Percentiles rank a stretch among this genome's conserved stretches.
phyloP scores from a whole-genome alignment of 2,329 filamentous ascomycete species.

The Penicillium sclerotiorum region DNA sequence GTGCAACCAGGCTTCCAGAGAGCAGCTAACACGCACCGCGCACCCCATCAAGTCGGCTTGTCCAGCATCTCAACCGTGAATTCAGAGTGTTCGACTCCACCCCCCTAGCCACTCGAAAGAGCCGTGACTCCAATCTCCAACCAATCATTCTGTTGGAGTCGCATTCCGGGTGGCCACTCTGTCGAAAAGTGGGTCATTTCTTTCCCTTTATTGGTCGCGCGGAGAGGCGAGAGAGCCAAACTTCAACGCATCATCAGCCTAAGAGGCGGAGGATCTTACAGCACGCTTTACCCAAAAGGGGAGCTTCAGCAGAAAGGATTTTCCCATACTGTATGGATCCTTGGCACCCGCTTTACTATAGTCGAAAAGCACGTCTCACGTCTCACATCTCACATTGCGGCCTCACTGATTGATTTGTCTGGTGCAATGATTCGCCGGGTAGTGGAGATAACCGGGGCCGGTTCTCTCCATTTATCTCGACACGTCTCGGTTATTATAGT shows the following conservation, averaged over 20 bases:
- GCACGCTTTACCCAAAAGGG: conserved; percentile 35
- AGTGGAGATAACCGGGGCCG: too few relatives aligned
- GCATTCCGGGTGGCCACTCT: conserved; percentile 14
- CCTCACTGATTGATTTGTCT: background rate
- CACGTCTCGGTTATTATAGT: too few relatives aligned
- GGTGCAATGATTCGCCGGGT: conserved; percentile 2
- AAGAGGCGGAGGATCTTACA: conserved; percentile 12
- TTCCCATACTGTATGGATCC: conserved; percentile 4
- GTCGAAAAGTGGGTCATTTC: conserved; percentile 7
- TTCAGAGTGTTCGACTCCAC: conserved; percentile 10
- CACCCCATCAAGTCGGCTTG: background rate
- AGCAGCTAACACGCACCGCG: background rate
- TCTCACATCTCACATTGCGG: background rate
- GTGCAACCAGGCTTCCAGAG: conserved; percentile 3
- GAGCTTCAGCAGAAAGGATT: conserved; percentile 38
- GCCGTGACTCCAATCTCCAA: conserved; percentile 11
- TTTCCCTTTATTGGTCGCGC: conserved; percentile 16
- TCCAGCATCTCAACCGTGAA: conserved; percentile 12
- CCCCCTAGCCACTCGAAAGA: conserved; percentile 17
- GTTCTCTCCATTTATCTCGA: too few relatives aligned
- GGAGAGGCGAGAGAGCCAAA: conserved; percentile 16
- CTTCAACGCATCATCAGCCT: conserved; percentile 16
- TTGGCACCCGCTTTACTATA: background rate
- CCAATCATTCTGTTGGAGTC: conserved; percentile 13
- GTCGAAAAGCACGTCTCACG: background rate